A percentile compares a stretch with the other conserved stretches of the same genome.
Evolutionary conservation across 1,139 yeast species (phyloP).

Genomic region (Citeromyces hawaiiensis): DNA sequence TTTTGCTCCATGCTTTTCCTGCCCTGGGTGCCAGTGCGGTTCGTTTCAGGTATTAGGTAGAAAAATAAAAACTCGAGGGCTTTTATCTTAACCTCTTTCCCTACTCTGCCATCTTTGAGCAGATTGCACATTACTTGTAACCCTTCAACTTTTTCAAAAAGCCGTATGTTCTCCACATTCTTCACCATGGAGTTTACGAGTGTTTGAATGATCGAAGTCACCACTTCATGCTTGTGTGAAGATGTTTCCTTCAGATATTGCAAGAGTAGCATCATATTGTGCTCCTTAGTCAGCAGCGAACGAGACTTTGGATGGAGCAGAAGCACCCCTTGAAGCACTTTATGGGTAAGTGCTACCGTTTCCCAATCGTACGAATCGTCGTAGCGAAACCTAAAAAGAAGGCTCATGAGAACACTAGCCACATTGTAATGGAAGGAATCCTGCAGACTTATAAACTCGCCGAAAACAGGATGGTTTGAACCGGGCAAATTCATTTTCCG

Average conservation of each 20-base stretch:
- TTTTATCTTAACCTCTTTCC: slow-evolving; percentile 39
- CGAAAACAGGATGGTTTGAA: slow-evolving; percentile 17
- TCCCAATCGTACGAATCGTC: slow-evolving; percentile 4
- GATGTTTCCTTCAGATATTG: not conserved
- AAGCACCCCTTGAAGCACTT: slow-evolving; percentile 47
- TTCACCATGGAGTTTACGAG: slow-evolving; percentile 49
- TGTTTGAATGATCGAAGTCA: slow-evolving; percentile 38
- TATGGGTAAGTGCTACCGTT: slow-evolving; percentile 17
- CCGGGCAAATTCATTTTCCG: slow-evolving; percentile 15
- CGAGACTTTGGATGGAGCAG: slow-evolving; percentile 49
- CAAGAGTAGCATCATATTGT: slow-evolving; percentile 16
- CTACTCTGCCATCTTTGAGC: slow-evolving; percentile 18
- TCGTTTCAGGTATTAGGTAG: slow-evolving; percentile 56
- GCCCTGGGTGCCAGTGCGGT: slow-evolving; percentile 6
- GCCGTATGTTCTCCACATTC: slow-evolving; percentile 40
- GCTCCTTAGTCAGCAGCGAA: slow-evolving; percentile 22
- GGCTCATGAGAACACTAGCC: slow-evolving; percentile 21
- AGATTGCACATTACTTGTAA: slow-evolving; percentile 35
- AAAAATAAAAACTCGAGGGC: slow-evolving; percentile 62
- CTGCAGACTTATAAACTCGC: slow-evolving; percentile 33
- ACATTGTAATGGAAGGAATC: slow-evolving; percentile 37
- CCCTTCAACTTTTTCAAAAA: slow-evolving; percentile 49
- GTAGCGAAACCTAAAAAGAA: slow-evolving; percentile 9
- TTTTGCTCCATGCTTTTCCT: slow-evolving; percentile 37
- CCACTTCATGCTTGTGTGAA: slow-evolving; percentile 13